A percentile compares a stretch with the other conserved stretches of the same genome.
Conservation (phyloP, 2,329 filamentous ascomycete genomes). For the Colletotrichum lentis region DNA sequence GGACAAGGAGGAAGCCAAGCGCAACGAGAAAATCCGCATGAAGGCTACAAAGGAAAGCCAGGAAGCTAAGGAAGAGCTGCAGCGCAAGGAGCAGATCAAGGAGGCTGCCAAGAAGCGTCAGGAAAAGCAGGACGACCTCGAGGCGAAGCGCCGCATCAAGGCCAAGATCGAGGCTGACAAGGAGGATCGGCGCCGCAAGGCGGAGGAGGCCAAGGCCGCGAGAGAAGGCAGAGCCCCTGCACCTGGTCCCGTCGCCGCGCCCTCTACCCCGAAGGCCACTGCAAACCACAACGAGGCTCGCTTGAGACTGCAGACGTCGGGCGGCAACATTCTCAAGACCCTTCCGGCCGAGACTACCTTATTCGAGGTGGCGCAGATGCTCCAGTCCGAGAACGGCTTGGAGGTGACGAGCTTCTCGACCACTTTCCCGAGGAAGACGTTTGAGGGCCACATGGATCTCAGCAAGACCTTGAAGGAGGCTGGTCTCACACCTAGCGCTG, state of each 20-base stretch:
- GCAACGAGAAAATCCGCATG: conserved; percentile 83
- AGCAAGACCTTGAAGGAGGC: conserved; percentile 93
- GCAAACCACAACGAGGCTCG: conserved; percentile 81
- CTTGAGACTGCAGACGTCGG: conserved; percentile 78
- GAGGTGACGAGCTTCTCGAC: conserved; percentile 80
- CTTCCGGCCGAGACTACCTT: conserved; percentile 89
- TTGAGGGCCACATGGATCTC: conserved; percentile 74
- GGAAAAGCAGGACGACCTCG: conserved; percentile 86
- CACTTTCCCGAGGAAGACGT: conserved; percentile 88
- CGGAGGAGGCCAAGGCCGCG: conserved; percentile 83
- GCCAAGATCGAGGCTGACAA: conserved; percentile 96
- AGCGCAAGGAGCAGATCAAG: conserved; percentile 89
- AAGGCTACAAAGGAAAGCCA: conserved; percentile 91
- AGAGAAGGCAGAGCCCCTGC: conserved; percentile 75
- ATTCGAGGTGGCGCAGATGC: conserved; percentile 84
- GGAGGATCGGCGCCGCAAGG: conserved; percentile 83
- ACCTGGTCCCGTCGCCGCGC: conserved; percentile 56
- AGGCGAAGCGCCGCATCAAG: conserved; percentile 87
- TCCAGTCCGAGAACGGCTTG: conserved; percentile 75
- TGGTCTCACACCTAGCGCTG: conserved; percentile 89
- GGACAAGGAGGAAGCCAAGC: conserved; percentile 83
- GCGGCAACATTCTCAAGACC: conserved; percentile 84
- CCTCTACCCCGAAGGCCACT: conserved; percentile 66
- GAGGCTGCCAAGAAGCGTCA: conserved; percentile 85
- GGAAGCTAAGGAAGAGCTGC: conserved; percentile 87